Base-by-base conservation (phyloP, 345 rosid genomes). In the Brassica nigra region DNA sequence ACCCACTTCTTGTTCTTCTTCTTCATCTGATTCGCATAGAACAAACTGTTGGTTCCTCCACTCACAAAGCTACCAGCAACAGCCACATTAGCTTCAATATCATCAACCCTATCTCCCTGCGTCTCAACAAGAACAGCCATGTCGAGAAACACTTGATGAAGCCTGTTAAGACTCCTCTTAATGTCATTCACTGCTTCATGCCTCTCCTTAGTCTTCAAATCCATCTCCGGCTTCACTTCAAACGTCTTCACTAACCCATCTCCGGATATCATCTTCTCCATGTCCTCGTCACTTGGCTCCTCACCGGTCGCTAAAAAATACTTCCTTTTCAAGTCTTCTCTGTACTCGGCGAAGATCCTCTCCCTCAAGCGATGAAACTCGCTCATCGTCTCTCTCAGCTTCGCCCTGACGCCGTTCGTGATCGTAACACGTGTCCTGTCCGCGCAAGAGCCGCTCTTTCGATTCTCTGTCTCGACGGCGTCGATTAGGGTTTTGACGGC, bases 111-210 rank as follows among this genome's bases (percentile, higher is more conserved):
- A 81, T 88, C 89, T 23, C 94, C 97, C 64, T 90, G 97, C 31
- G 86, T 77, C 79, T 95, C 95, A 3, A 95, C 94, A 14, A 95
- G 82, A 70, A 90, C 90, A 33, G 93, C 98, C 98, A 92, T 89
- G 55, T 92, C 97, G 23, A 92, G 91, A 76, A 91, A 95, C 73
- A 91, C 92, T 78, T 87, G 90, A 49, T 92, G 96, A 69, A 92
- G 85, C 85, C 83, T 86, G 9, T 84, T 84, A 81, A 95, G 78
- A 86, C 99, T 95, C 75, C 80, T 84, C 77, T 85, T 90, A 18
- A 91, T 73, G 11, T 90, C 99, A 85, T 88, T 74, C 81, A 87
- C 91, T 1, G 89, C 92, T 31, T 90, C 88, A 44, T 91, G 87
- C 73, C 85, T 89, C 78, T 87, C 97, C 61, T 79, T 83, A 54